Base-by-base conservation (phyloP, 352 stramenopile genomes). In the Phytopythium oedochilum region DNA sequence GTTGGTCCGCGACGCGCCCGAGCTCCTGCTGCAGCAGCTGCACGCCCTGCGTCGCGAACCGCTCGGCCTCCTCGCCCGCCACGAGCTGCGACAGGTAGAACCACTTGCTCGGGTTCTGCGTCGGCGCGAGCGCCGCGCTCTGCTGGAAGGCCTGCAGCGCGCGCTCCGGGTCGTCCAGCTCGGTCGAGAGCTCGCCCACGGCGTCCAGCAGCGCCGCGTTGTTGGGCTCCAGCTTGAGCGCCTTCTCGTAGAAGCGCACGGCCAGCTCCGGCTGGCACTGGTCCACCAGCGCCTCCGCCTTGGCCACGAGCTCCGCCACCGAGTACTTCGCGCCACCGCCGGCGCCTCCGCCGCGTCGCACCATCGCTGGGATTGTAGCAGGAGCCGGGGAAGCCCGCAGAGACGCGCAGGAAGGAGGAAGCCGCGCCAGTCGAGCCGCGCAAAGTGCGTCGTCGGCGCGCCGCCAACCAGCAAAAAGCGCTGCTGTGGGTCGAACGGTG, bases 1-100 rank as follows among this genome's bases (percentile, higher is more conserved):
- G 47, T 20, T 74, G 69, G 51, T 71, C 57, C 38, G 77, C 49
- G 20, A 46, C 42, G 28, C 63, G 55, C 55, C 70, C 57, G 35
- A 93, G 56, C 60, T 92, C 76, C 36, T 78, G 66, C 45, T 79
- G 64, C 40, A 96, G 56, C 47, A 85, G 74, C 22, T 61, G 59
- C 53, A 96, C 84, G 54, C 85, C 87, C 62, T 94, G 74, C 46
- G 66, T 70, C 47, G 78, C 77, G 55, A 78, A 89, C 48, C 73
- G 60, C 56, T 88, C 76, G 7, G 83, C 83, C 40, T 94, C 77
- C 51, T 93, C 76, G 48, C 84, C 86, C 5, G 67, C 52, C 7
- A 86, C 75, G 28, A 96, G 66, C 71, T 96, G 87, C 32, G 83
- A 78, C 10, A 89, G 62, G 64, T 96, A 95, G 52, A 96, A 82